Percentiles rank a stretch among this genome's conserved stretches.
Evolutionary conservation across 768 basidiomycete species (phyloP).

Genomic region (Pilatotrama ljubarskyi): DNA sequence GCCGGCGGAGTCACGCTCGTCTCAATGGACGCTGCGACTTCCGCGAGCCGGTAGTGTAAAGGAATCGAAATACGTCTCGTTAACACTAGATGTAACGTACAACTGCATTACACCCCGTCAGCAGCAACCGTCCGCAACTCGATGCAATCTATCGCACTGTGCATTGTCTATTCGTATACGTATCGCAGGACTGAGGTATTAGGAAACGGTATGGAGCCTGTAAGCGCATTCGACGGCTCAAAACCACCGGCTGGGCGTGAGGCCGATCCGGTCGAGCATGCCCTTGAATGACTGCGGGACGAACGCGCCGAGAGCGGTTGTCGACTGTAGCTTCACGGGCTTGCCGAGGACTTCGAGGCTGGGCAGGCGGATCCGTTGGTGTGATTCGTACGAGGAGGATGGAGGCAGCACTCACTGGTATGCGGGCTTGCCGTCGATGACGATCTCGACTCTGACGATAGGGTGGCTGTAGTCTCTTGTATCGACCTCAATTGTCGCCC

Average conservation of each 20-base stretch:
- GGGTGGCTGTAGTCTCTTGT: constrained; percentile 55
- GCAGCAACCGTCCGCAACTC: too few species aligned
- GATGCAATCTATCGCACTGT: background rate
- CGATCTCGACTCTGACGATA: constrained; percentile 52
- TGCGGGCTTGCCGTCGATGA: constrained; percentile 56
- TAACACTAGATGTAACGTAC: too few species aligned
- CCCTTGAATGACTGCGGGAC: constrained; percentile 51
- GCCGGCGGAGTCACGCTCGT: too few species aligned
- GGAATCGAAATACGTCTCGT: too few species aligned
- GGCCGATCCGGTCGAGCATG: constrained; percentile 55
- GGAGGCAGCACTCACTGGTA: constrained; percentile 45
- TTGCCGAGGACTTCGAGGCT: constrained; percentile 52
- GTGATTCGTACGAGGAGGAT: background rate
- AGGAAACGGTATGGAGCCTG: too few species aligned
- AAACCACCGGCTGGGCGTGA: constrained; percentile 60
- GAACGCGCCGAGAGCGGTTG: constrained; percentile 47
- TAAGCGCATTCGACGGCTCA: constrained; percentile 24
- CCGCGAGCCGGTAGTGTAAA: too few species aligned
- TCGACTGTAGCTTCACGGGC: constrained; percentile 44
- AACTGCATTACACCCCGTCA: too few species aligned
- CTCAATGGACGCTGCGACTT: too few species aligned
- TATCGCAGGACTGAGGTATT: too few species aligned
- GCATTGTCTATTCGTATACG: background rate
- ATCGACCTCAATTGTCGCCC: constrained; percentile 72
- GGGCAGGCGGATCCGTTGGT: background rate